Percentiles rank a stretch among this genome's conserved stretches.
Conservation (phyloP, 768 basidiomycete species). For the Xanthoconium purpureum region DNA sequence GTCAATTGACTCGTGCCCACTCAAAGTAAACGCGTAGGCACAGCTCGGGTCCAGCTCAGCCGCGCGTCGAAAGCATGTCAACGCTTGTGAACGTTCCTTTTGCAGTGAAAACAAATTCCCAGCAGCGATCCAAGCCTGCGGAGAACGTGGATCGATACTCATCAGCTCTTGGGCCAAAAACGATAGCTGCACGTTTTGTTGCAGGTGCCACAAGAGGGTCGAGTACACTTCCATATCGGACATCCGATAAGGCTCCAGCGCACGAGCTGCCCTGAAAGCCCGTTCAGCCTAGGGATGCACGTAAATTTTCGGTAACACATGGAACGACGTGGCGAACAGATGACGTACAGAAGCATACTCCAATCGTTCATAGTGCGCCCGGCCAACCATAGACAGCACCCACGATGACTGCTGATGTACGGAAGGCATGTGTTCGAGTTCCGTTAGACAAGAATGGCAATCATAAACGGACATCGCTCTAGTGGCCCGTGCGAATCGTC, state of each 20-base stretch:
- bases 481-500: conserved; percentile 79
- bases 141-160: conserved; percentile 73
- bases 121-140: conserved; percentile 94
- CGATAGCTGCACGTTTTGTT: conserved; percentile 78
- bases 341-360: conserved; percentile 83
- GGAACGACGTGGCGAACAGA: conserved; percentile 15
- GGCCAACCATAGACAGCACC: conserved; percentile 79
- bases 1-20: conserved; percentile 95
- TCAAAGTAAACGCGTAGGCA: conserved; percentile 94
- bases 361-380: conserved; percentile 85
- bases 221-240: conserved; percentile 96
- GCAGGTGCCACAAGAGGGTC: conserved; percentile 93
- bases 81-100: conserved; percentile 89
- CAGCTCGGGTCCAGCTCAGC: conserved; percentile 84
- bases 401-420: conserved; percentile 72
- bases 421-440: conserved; percentile 72
- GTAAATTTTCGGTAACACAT: conserved; percentile 8
- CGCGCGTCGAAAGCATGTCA: conserved; percentile 92
- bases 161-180: conserved; percentile 92
- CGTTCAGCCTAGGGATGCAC: conserved; percentile 69
- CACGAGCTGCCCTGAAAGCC: conserved; percentile 77
- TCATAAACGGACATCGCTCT: conserved; percentile 73
- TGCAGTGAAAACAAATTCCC: conserved; percentile 95
- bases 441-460: conserved; percentile 67
- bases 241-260: conserved; percentile 85